Evolutionary conservation across 169 alveolate species (phyloP).

Genomic region (Cystoisospora suis): DNA sequence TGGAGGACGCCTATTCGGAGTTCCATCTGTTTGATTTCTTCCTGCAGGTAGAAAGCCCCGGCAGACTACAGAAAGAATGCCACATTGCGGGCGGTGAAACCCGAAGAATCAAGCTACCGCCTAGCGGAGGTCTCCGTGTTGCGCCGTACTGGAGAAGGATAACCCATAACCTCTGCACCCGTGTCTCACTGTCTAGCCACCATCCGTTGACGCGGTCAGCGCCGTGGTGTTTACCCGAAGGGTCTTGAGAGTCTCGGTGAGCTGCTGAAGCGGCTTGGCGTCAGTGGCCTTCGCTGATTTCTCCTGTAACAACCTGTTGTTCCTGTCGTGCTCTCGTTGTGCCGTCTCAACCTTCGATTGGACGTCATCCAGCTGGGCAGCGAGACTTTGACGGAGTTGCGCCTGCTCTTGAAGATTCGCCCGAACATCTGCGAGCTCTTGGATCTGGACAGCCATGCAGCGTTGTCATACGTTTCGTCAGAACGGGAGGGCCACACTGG

Average conservation of each 20-base stretch:
- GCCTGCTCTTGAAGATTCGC: neutral
- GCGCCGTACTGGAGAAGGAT: too few species aligned
- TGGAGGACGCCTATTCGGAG: constrained; percentile 12
- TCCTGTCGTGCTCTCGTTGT: neutral
- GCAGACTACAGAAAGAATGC: too few species aligned
- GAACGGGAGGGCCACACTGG: too few species aligned
- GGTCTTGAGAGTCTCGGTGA: neutral
- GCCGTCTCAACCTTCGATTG: neutral
- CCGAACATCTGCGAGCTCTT: neutral
- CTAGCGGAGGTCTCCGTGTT: too few species aligned
- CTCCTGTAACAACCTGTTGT: neutral
- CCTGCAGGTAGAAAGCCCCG: neutral
- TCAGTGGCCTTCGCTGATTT: neutral
- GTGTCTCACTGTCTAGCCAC: too few species aligned
- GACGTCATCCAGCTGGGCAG: neutral
- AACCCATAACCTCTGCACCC: too few species aligned
- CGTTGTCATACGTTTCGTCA: too few species aligned
- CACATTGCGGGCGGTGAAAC: too few species aligned
- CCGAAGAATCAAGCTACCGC: too few species aligned
- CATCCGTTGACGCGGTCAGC: too few species aligned
- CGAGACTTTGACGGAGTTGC: neutral
- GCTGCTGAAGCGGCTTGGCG: neutral
- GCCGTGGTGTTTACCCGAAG: neutral
- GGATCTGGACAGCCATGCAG: too few species aligned
- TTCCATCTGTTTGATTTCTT: constrained; percentile 26